Evolutionary conservation across 495 filamentous ascomycete genomes (phyloP).

Genomic region (Penicillium herquei): DNA sequence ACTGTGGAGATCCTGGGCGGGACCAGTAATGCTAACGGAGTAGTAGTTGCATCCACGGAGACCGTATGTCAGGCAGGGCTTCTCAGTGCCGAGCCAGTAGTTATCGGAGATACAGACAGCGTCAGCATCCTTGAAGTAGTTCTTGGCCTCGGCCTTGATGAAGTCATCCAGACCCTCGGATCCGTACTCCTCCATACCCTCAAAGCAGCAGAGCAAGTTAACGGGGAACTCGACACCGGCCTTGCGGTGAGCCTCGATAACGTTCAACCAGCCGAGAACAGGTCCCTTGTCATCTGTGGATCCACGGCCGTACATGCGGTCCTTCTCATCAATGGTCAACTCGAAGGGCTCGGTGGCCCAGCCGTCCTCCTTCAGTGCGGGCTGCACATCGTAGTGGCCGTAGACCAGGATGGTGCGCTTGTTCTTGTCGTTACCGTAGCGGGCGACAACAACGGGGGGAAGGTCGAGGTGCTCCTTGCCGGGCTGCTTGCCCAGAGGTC

Average conservation of each 20-base stretch:
- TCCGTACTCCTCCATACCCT: slow-evolving; percentile 99
- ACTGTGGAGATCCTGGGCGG: slow-evolving; percentile 90
- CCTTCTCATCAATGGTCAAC: slow-evolving; percentile 82
- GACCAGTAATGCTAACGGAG: slow-evolving; percentile 79
- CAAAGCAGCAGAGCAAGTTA: slow-evolving; percentile 99
- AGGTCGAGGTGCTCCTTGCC: slow-evolving; percentile 86
- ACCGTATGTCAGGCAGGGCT: slow-evolving; percentile 96
- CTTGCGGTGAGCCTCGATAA: slow-evolving; percentile 94
- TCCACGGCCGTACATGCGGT: slow-evolving; percentile 92
- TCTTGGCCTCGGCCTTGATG: slow-evolving; percentile 82
- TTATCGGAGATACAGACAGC: slow-evolving; percentile 99
- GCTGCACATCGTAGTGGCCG: slow-evolving; percentile 99
- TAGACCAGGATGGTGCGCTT: slow-evolving; percentile 97
- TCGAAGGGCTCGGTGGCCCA: slow-evolving; percentile 97
- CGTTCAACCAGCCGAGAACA: slow-evolving; percentile 95
- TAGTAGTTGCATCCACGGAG: slow-evolving; percentile 99
- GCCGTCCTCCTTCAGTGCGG: slow-evolving; percentile 87
- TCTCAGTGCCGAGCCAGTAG: slow-evolving; percentile 99
- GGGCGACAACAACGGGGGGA: slow-evolving; percentile 85
- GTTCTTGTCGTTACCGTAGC: slow-evolving; percentile 85
- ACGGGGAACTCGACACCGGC: slow-evolving; percentile 93
- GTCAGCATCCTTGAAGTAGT: slow-evolving; percentile 91
- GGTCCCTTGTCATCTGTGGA: slow-evolving; percentile 98
- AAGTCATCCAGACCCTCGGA: slow-evolving; percentile 95
- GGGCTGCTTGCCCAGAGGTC: slow-evolving; percentile 84